These are phyloP conservation scores for Hypericum perforatum DNA, from an alignment of 345 rosid genomes.

Conservation along the genomic window DNA sequence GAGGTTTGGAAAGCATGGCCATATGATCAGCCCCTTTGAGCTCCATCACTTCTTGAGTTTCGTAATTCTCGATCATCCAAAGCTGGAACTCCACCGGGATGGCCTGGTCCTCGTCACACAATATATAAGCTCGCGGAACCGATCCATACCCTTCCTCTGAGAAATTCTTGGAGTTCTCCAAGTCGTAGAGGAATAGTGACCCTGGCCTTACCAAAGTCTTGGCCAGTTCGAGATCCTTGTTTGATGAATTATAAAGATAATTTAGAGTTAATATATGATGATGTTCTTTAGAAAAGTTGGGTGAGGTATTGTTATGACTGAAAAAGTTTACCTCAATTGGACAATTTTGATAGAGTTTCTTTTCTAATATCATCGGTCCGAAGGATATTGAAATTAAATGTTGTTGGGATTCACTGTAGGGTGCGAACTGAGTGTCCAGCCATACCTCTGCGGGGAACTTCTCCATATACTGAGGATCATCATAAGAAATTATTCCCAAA, in stretches of 20 bases:
- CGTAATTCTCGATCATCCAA: conserved; percentile 21
- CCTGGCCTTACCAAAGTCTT: neutral
- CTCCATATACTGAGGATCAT: neutral
- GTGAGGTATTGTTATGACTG: neutral
- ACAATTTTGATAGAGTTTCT: neutral
- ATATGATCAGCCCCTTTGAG: conserved; percentile 32
- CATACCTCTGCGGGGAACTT: conserved; percentile 4
- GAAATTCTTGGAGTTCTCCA: neutral
- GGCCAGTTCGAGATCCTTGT: conserved; percentile 1
- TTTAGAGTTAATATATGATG: neutral
- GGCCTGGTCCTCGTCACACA: conserved; percentile 20
- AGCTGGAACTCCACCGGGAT: conserved; percentile 12
- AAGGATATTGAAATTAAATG: neutral
- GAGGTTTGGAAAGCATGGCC: conserved; percentile 36
- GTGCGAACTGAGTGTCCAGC: neutral
- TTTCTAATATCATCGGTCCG: neutral
- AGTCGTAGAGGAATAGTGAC: neutral
- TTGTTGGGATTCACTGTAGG: neutral
- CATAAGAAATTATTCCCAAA: neutral
- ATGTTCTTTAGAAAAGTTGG: neutral
- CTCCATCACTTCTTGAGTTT: conserved; percentile 17
- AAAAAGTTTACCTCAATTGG: neutral
- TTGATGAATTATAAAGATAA: neutral
- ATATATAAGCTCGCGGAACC: conserved; percentile 14
- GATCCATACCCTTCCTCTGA: conserved; percentile 6